Conservation (phyloP, 1,139 yeast genomes). For the Candida smagusa region DNA sequence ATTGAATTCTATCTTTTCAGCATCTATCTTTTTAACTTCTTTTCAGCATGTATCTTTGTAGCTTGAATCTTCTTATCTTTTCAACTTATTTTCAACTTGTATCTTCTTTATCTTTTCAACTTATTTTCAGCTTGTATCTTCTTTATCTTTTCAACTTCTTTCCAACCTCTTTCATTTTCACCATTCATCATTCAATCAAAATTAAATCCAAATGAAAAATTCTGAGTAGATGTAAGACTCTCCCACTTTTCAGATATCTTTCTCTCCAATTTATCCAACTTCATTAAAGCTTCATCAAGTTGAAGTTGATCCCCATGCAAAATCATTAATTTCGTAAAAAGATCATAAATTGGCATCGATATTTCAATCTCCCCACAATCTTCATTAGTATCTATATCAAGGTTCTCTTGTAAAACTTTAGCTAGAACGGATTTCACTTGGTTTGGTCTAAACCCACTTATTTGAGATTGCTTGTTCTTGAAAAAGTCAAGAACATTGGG, state of each 20-base stretch:
- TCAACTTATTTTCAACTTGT: too few relatives aligned
- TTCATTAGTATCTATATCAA: slow-evolving; percentile 34
- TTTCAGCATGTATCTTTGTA: too few relatives aligned
- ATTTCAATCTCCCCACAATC: slow-evolving; percentile 42
- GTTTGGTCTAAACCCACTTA: slow-evolving; percentile 71
- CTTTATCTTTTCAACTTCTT: too few relatives aligned
- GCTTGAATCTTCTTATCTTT: too few relatives aligned
- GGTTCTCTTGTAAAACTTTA: slow-evolving; percentile 19
- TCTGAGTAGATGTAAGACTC: slow-evolving; percentile 12
- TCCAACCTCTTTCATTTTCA: too few relatives aligned
- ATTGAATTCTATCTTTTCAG: too few relatives aligned
- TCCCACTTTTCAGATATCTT: slow-evolving; percentile 22
- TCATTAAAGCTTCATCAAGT: slow-evolving; percentile 30
- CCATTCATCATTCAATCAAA: too few relatives aligned
- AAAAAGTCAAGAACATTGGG: slow-evolving; percentile 64
- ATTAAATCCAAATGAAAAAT: slow-evolving; percentile 33
- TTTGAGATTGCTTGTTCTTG: slow-evolving; percentile 62
- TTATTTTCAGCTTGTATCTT: too few relatives aligned
- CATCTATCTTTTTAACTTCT: too few relatives aligned
- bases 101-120: too few relatives aligned
- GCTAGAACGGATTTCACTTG: slow-evolving; percentile 43
- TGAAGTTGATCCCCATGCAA: slow-evolving; percentile 29
- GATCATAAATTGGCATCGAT: slow-evolving; percentile 56
- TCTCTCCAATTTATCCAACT: slow-evolving; percentile 28
- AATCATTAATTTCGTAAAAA: slow-evolving; percentile 47